Conservation (phyloP, 441 rosid genomes). For the Sinapis alba region DNA sequence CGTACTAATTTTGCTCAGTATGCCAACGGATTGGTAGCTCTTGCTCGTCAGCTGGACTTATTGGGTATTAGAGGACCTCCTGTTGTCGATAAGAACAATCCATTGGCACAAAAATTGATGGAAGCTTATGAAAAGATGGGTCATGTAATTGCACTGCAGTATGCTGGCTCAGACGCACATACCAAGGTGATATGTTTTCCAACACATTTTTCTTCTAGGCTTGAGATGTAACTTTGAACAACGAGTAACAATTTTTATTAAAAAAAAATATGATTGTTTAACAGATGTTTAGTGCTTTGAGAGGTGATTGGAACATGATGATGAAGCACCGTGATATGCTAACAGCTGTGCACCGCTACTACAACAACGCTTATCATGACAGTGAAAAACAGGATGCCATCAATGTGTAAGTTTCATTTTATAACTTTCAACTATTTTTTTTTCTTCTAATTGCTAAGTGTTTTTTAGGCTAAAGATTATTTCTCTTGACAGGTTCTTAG, state of each 20-base stretch:
- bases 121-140: conserved; percentile 64
- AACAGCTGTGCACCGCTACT: conserved; percentile 61
- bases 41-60: conserved; percentile 56
- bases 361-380: conserved; percentile 62
- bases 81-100: conserved; percentile 50
- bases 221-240: conserved; percentile 13
- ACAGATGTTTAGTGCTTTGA: conserved; percentile 67
- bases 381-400: conserved; percentile 74
- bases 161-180: conserved; percentile 85
- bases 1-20: conserved; percentile 81
- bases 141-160: conserved; percentile 68
- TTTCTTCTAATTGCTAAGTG: background rate
- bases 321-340: conserved; percentile 64
- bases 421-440: background rate
- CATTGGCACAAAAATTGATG: conserved; percentile 60
- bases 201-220: background rate
- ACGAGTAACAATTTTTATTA: background rate
- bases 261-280: conserved; percentile 10
- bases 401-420: conserved; percentile 53
- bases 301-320: conserved; percentile 72
- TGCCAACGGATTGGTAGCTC: conserved; percentile 65
- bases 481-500: conserved; percentile 75
- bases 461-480: conserved; percentile 3
- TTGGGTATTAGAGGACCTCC: conserved; percentile 56
- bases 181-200: conserved; percentile 52